A percentile compares a stretch with the other conserved stretches of the same genome.
These are phyloP conservation scores for Ascochyta koolunga DNA, from an alignment of 2,329 filamentous ascomycete species.

Conservation along the genomic window DNA sequence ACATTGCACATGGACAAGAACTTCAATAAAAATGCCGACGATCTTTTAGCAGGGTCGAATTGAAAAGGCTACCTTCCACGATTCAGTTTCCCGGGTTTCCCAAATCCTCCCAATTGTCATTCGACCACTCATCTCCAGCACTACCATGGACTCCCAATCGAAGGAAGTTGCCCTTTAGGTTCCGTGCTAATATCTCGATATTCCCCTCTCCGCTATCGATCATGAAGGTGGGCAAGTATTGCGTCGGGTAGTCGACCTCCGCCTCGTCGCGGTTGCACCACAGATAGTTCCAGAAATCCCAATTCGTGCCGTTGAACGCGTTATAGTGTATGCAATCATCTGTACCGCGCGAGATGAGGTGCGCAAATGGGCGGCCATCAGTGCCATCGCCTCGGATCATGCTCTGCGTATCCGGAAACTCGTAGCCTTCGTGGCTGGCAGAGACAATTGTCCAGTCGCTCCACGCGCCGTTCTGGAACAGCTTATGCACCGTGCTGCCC, in stretches of 20 bases:
- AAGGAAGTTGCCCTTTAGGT: neutral
- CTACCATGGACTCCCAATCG: neutral
- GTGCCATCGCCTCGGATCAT: conserved; percentile 4
- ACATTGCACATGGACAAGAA: no score
- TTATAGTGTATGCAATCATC: conserved; percentile 16
- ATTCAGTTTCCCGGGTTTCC: neutral
- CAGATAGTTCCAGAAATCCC: conserved; percentile 4
- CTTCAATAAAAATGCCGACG: no score
- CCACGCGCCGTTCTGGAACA: conserved; percentile 14
- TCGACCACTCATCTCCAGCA: neutral
- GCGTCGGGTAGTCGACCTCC: neutral
- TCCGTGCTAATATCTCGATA: neutral
- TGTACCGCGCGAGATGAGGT: conserved; percentile 13
- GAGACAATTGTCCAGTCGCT: conserved; percentile 7
- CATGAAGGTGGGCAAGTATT: conserved; percentile 4
- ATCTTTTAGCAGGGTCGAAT: no score
- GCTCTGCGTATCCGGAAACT: conserved; percentile 17
- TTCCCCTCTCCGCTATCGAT: neutral
- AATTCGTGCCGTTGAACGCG: conserved; percentile 9
- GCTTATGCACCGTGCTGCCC: conserved; percentile 2
- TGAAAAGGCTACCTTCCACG: neutral
- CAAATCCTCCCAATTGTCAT: conserved; percentile 4
- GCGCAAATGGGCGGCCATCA: conserved; percentile 8
- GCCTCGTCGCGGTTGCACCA: neutral
- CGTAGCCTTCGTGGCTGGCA: conserved; percentile 15